Percentiles rank a stretch among this genome's conserved stretches.
phyloP scores from a whole-genome alignment of 139 green algal species.

The Picochlorum sp. region DNA sequence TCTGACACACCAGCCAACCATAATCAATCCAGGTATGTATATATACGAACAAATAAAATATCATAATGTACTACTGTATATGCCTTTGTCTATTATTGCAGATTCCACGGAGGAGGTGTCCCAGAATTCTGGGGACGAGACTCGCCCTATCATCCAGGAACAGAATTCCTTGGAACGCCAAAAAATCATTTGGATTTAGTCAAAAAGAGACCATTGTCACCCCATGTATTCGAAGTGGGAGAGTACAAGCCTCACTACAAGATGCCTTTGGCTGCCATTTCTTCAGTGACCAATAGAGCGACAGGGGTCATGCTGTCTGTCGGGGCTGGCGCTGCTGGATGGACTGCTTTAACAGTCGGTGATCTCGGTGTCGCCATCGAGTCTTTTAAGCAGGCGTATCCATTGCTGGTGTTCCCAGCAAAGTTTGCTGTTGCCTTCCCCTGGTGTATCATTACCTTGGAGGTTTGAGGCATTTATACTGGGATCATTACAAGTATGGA shows the following conservation, averaged over 20 bases:
- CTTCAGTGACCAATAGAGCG: conserved; percentile 82
- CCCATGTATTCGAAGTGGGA: conserved; percentile 84
- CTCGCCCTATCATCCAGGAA: conserved; percentile 76
- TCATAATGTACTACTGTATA: too few species aligned
- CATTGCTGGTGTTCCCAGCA: conserved; percentile 56
- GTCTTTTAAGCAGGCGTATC: conserved; percentile 39
- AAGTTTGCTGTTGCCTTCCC: conserved; percentile 69
- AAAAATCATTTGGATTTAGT: conserved; percentile 71
- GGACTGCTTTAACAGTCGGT: conserved; percentile 52
- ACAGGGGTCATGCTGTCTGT: conserved; percentile 58
- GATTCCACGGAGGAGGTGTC: conserved; percentile 18
- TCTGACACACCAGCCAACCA: too few species aligned
- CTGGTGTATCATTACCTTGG: conserved; percentile 89
- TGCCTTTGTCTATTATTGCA: neutral
- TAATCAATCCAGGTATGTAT: too few species aligned
- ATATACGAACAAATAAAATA: too few species aligned
- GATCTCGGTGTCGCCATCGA: conserved; percentile 54
- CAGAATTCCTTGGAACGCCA: conserved; percentile 85
- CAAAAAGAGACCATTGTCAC: conserved; percentile 80
- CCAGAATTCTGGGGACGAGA: conserved; percentile 79
- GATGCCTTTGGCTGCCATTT: conserved; percentile 73
- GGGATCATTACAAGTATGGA: conserved; percentile 72
- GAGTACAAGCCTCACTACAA: conserved; percentile 74
- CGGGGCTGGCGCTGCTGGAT: conserved; percentile 44
- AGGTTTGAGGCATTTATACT: conserved; percentile 72